phyloP scores from a whole-genome alignment of 2,329 filamentous ascomycete species.

The Pestalotiopsis sp. region DNA sequence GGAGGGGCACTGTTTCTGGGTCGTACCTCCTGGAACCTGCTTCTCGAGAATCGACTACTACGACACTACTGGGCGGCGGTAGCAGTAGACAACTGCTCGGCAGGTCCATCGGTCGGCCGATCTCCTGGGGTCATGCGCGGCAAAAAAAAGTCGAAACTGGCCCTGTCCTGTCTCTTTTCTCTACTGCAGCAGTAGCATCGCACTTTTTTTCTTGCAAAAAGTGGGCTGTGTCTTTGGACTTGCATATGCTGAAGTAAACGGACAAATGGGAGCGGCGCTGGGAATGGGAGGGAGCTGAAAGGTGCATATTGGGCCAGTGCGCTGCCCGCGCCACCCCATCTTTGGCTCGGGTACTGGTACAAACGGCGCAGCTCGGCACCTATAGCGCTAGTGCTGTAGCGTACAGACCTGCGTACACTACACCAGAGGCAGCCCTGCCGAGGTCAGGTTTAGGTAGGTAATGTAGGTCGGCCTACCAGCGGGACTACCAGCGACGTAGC shows the following conservation, averaged over 20 bases:
- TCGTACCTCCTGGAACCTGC: background rate
- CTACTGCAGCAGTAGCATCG: constrained; percentile 7
- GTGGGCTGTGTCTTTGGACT: constrained; percentile 34
- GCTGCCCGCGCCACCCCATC: constrained; percentile 21
- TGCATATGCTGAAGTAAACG: constrained; percentile 29
- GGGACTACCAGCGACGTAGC: background rate
- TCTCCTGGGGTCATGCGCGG: constrained; percentile 26
- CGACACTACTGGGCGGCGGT: background rate
- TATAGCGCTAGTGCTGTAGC: background rate
- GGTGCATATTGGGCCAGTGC: constrained; percentile 30
- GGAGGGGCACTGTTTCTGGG: background rate
- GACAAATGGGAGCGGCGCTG: constrained; percentile 30
- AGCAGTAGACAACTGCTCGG: constrained; percentile 1
- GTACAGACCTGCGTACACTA: background rate
- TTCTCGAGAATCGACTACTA: background rate
- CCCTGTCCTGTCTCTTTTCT: background rate
- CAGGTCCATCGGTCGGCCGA: background rate
- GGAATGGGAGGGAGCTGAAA: constrained; percentile 32
- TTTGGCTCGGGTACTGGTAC: constrained; percentile 10
- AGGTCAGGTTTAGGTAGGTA: background rate
- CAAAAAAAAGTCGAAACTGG: constrained; percentile 20
- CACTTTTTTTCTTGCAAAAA: background rate
- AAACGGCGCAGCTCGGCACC: background rate
- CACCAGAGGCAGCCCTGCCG: too few species aligned
- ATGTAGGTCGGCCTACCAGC: too few species aligned